phyloP scores from a whole-genome alignment of 768 basidiomycete species.

The Tulasnella calospora region DNA sequence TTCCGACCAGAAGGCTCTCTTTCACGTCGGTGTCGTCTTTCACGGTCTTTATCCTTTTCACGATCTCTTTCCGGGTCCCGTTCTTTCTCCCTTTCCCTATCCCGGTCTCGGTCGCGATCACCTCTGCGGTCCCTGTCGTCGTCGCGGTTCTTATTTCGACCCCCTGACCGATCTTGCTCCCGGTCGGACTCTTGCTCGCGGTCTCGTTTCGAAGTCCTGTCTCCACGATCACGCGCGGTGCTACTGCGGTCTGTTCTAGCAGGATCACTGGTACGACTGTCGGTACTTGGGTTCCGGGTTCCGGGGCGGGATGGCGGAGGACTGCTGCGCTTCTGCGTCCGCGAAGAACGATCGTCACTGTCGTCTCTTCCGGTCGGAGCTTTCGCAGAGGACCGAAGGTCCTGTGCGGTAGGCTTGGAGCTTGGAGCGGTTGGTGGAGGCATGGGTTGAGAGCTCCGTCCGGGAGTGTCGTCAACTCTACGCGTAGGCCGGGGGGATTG shows the following conservation, averaged over 20 bases:
- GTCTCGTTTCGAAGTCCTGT: conserved; percentile 24
- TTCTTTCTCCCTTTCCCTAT: conserved; percentile 21
- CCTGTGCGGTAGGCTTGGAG: conserved; percentile 25
- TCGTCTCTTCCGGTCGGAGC: not conserved
- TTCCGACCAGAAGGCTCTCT: conserved; percentile 12
- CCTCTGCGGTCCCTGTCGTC: conserved; percentile 21
- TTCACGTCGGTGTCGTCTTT: conserved; percentile 17
- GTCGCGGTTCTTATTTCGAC: conserved; percentile 15
- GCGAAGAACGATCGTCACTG: conserved; percentile 13
- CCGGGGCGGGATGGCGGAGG: conserved; percentile 5
- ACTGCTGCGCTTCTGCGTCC: conserved; percentile 10
- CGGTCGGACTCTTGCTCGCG: conserved; percentile 22
- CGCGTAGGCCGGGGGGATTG: conserved; percentile 13
- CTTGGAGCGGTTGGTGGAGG: conserved; percentile 28
- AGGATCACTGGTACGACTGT: conserved; percentile 26
- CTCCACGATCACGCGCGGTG: conserved; percentile 21
- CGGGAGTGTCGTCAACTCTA: not conserved
- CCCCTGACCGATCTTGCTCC: conserved; percentile 2
- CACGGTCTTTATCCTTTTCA: not conserved
- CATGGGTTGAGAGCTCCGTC: conserved; percentile 17
- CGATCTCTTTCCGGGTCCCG: conserved; percentile 16
- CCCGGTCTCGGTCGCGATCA: conserved; percentile 22
- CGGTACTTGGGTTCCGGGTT: conserved; percentile 24
- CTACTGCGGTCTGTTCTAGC: conserved; percentile 5
- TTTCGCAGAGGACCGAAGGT: conserved; percentile 21